A percentile compares a stretch with the other conserved stretches of the same genome.
Conservation (phyloP, 2,329 filamentous ascomycete species). For the Oidium heveae region DNA sequence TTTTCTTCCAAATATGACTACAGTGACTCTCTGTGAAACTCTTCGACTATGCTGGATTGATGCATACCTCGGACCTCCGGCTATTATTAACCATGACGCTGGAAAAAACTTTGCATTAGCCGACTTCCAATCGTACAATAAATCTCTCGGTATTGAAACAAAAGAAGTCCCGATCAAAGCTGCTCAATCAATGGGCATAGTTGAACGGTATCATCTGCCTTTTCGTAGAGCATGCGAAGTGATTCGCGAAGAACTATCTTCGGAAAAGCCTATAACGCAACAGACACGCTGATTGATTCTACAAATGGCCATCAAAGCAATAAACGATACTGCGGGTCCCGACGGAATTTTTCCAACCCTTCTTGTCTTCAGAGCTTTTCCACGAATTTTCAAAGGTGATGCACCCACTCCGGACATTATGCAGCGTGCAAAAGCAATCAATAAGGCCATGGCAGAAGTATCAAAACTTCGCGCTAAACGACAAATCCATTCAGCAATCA, state of each 20-base stretch:
- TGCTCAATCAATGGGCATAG: not conserved
- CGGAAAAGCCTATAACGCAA: not conserved
- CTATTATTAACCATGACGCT: not conserved
- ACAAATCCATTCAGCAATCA: conserved; percentile 1
- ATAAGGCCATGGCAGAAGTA: conserved; percentile 3
- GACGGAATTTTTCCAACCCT: not conserved
- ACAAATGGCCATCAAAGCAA: not conserved
- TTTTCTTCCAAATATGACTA: not conserved
- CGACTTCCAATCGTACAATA: not conserved
- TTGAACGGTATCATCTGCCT: not conserved
- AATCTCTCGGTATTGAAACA: not conserved
- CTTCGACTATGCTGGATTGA: conserved; percentile 1
- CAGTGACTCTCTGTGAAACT: not conserved
- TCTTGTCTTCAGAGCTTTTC: not conserved
- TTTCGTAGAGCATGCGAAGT: not conserved
- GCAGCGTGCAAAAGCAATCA: conserved; percentile 1
- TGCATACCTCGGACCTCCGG: not conserved
- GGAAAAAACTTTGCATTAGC: not conserved
- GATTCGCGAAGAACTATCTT: not conserved
- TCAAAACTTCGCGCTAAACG: not conserved
- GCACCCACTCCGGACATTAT: not conserved
- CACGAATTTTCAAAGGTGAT: not conserved
- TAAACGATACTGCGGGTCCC: not conserved
- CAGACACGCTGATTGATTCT: not conserved
- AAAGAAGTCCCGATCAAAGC: not conserved